Base-by-base conservation (phyloP, 2,329 filamentous ascomycete genomes). In the Corynespora cassiicola region DNA sequence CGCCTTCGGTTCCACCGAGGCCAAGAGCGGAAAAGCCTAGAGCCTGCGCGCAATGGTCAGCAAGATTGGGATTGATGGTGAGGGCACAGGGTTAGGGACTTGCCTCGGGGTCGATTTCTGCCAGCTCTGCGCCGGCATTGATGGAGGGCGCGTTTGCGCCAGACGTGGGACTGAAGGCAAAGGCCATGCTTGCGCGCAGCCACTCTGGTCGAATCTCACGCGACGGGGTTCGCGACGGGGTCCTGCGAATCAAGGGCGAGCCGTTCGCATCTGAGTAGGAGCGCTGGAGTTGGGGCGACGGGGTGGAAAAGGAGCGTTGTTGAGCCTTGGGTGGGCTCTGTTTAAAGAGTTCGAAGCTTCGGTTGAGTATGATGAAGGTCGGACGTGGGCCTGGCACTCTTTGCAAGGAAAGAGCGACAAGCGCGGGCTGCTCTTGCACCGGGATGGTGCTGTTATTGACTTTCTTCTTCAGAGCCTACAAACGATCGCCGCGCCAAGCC, bases 81-180 rank as follows among this genome's bases (percentile, higher is more conserved):
- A 11, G 21, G 25, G 15, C 7, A 14, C 14, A 32, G 36, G n/a
- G n/a, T n/a, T n/a, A 29, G 30, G 26, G 47, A 36, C 45, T 33
- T 72, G 90, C 88, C 77, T 96, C 89, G 52, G 90, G 92, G 66
- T 86, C 82, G 54, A 96, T 87, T 51, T 90, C 85, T 52, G 84
- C 77, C 37, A 96, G 76, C 59, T 90, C 84, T 32, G 81, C 76
- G 26, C 87, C 88, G 47, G 71, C 63, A 63, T 79, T 75, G 34
- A 69, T 66, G 37, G 61, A 61, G 37, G 69, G 75, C 45, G 67
- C 65, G 42, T 67, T 71, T n/a, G n/a, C n/a, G 39, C 58, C 61
- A 35, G 65, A 58, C 42, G 71, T 70, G 38, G 75, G 66, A 55
- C 69, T 78, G 65, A 85, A 85, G 65, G 77, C 75, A 68, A 87